Evolutionary conservation across 768 basidiomycete species (phyloP), one percentile per base, ranked within the genome.

Genomic region (Hygrocybe punicea): DNA sequence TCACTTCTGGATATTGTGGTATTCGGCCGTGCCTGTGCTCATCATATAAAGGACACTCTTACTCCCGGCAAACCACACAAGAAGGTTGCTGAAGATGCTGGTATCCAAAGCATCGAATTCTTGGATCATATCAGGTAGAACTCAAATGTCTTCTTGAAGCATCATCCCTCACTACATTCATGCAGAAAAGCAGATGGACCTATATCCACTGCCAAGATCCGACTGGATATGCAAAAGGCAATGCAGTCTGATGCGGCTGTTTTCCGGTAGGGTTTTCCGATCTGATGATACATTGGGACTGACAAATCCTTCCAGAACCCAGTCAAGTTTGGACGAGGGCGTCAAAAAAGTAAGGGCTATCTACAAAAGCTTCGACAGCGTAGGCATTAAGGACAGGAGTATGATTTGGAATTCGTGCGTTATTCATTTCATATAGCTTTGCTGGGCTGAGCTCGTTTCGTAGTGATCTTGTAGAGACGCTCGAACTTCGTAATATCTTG

Each of bases 341-440:
- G 94, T 98, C 24, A 66, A 82, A 73, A 94, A 93, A 77, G 78
- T 99, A 65, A 81, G 79, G 56, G 77, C 80, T 40, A 93, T 98
- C 64, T 95, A 95, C 81, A 84, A 88, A 68, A 91, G 83, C 67
- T 98, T 86, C 73, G 81, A 88, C 63, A 82, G 96, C 44, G 90
- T 99, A 62, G 91, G 95, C 53, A 91, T 97, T 79, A 94, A 97
- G 79, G 97, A 98, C 73, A 83, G 97, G 68, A 93, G 91, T 75
- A 91, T 98, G 95, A 97, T 98, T 73, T 99, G 96, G 97, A 98
- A 98, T 78, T 92, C 93, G 94, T 96, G 67, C 60, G 92, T 23
- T 9, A 13, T 45, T n/a, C 34, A 51, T 36, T 37, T 60, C 14
- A 13, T 25, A 13, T 37, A 35, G 37, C 25, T 60, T 25, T 58